A percentile compares a stretch with the other conserved stretches of the same genome.
Evolutionary conservation across 2,329 filamentous ascomycete species (phyloP).

Genomic region (Beauveria sp.): DNA sequence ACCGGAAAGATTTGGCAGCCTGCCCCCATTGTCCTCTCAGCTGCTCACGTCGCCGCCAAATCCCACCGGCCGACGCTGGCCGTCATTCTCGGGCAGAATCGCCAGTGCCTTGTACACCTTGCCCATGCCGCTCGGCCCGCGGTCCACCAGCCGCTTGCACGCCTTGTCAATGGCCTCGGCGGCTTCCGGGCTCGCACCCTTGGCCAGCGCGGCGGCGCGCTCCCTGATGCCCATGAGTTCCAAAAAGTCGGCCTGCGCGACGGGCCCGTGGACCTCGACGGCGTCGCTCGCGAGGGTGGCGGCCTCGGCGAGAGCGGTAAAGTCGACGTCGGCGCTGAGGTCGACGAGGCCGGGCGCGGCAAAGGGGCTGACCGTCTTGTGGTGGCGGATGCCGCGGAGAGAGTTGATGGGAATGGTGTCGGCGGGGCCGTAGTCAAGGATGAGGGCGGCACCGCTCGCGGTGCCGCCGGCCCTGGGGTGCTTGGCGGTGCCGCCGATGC

Average conservation of each 20-base stretch:
- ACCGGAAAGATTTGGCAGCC: neutral
- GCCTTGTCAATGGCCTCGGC: slow-evolving; percentile 60
- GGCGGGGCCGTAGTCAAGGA: slow-evolving; percentile 86
- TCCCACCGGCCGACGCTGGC: slow-evolving; percentile 71
- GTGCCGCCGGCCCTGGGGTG: slow-evolving; percentile 41
- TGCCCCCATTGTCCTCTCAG: neutral
- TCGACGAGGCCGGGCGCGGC: slow-evolving; percentile 75
- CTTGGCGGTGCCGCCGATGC: slow-evolving; percentile 64
- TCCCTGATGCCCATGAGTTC: slow-evolving; percentile 74
- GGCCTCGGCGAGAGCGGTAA: slow-evolving; percentile 74
- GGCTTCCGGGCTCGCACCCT: slow-evolving; percentile 36
- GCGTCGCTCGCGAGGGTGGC: slow-evolving; percentile 67
- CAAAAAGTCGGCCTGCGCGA: slow-evolving; percentile 77
- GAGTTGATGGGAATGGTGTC: slow-evolving; percentile 79
- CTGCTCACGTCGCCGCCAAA: slow-evolving; percentile 67
- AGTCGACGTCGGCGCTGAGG: slow-evolving; percentile 89
- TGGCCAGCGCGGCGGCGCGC: slow-evolving; percentile 61
- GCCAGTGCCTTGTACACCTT: slow-evolving; percentile 90
- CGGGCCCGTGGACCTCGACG: slow-evolving; percentile 87
- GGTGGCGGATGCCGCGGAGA: slow-evolving; percentile 76
- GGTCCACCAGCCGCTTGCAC: slow-evolving; percentile 79
- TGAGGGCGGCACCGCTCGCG: slow-evolving; percentile 80
- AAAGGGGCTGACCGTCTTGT: slow-evolving; percentile 73
- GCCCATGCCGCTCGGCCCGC: slow-evolving; percentile 80
- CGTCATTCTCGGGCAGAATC: slow-evolving; percentile 74